Conservation (phyloP, 495 filamentous ascomycete genomes). For the Xylaria intraflava region DNA sequence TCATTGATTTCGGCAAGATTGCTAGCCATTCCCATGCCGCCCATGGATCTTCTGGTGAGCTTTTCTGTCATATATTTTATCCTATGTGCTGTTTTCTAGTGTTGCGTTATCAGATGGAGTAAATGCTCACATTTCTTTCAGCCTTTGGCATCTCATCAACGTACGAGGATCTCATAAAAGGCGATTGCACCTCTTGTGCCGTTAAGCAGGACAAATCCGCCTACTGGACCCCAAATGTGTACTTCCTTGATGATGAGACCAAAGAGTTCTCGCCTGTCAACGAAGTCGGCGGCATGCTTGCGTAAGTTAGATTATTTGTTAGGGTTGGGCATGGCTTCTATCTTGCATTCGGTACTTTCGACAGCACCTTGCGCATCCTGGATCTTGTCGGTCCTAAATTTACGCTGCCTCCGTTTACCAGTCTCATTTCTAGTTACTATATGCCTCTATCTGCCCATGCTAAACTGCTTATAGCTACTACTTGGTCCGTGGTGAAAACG, state of each 20-base stretch:
- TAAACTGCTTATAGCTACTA: conserved; percentile 57
- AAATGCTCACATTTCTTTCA: conserved; percentile 13
- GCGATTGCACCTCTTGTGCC: conserved; percentile 57
- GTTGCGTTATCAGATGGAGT: background rate
- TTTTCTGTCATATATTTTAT: background rate
- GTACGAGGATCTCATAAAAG: conserved; percentile 45
- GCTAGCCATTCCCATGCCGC: conserved; percentile 69
- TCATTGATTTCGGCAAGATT: conserved; percentile 51
- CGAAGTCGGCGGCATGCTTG: conserved; percentile 56
- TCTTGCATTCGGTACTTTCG: no score
- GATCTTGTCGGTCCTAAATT: no score
- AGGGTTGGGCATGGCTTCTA: background rate
- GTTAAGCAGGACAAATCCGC: conserved; percentile 59
- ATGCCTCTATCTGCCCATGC: background rate
- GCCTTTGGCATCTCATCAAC: conserved; percentile 44
- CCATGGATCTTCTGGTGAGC: conserved; percentile 57
- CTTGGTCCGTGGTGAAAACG: conserved; percentile 52
- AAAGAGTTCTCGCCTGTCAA: conserved; percentile 39
- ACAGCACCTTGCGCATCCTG: no score
- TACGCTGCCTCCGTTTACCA: background rate
- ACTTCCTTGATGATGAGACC: conserved; percentile 50
- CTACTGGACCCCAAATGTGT: conserved; percentile 63
- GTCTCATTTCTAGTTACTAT: background rate
- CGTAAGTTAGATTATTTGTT: conserved; percentile 34
- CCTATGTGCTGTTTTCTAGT: background rate